These are phyloP conservation scores for Aristolochia contorta DNA, from an alignment of 164 flowering plant genomes.

Conservation along the genomic window DNA sequence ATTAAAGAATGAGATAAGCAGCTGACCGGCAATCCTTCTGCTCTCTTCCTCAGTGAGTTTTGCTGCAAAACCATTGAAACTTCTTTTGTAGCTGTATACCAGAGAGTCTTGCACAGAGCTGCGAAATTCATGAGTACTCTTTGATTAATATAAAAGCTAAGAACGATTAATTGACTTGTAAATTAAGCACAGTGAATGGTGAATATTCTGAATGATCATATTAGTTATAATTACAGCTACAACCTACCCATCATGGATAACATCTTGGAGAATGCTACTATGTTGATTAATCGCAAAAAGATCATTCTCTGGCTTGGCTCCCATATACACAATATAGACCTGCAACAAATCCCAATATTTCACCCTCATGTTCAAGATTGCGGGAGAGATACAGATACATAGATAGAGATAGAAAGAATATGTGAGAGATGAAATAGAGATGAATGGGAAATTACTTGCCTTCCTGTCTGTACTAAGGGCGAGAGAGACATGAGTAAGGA, in stretches of 20 bases:
- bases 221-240: too few species aligned
- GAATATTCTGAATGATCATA: neutral
- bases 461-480: too few species aligned
- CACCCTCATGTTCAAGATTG: too few species aligned
- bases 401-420: too few species aligned
- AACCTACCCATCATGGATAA: slow-evolving; percentile 5
- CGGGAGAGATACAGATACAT: too few species aligned
- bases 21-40: neutral
- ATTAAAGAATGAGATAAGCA: neutral
- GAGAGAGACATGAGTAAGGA: too few species aligned
- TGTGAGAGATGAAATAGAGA: too few species aligned
- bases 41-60: slow-evolving; percentile 27
- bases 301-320: slow-evolving; percentile 14
- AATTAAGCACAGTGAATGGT: neutral
- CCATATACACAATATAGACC: slow-evolving; percentile 34
- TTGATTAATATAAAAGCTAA: neutral
- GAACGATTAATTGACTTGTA: neutral
- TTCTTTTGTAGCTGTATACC: slow-evolving; percentile 34
- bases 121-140: neutral
- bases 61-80: slow-evolving; percentile 47
- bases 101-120: slow-evolving; percentile 14
- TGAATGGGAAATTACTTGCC: too few species aligned
- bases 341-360: slow-evolving; percentile 3
- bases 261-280: slow-evolving; percentile 15
- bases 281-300: slow-evolving; percentile 15